Evolutionary conservation across 805 yeast species (phyloP).

Genomic region (Saccharomycopsis vini): DNA sequence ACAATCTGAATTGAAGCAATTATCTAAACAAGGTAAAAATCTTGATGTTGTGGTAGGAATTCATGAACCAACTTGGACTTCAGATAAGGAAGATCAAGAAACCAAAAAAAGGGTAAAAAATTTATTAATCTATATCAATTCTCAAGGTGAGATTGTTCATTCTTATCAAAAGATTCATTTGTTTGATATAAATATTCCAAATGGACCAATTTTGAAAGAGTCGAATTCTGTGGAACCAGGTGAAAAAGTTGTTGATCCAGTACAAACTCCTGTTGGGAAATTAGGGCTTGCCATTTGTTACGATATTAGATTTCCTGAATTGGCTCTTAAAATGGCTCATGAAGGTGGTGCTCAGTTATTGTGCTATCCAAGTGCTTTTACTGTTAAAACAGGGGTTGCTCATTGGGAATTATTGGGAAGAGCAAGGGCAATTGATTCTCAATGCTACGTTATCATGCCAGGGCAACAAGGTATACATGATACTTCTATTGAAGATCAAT

Average conservation of each 20-base stretch:
- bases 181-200: slow-evolving; percentile 76
- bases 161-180: slow-evolving; percentile 81
- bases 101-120: slow-evolving; percentile 48
- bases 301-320: slow-evolving; percentile 82
- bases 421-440: slow-evolving; percentile 84
- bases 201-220: slow-evolving; percentile 77
- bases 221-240: slow-evolving; percentile 82
- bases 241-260: slow-evolving; percentile 38
- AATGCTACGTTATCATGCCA: slow-evolving; percentile 79
- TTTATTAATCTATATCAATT: slow-evolving; percentile 61
- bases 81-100: slow-evolving; percentile 17
- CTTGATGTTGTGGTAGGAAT: slow-evolving; percentile 77
- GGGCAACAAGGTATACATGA: slow-evolving; percentile 80
- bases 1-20: slow-evolving; percentile 35
- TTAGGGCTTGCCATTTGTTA: slow-evolving; percentile 75
- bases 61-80: slow-evolving; percentile 60
- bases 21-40: slow-evolving; percentile 32
- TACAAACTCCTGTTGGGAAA: slow-evolving; percentile 50
- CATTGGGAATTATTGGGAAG: slow-evolving; percentile 81
- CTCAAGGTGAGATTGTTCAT: slow-evolving; percentile 54
- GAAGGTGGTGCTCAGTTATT: slow-evolving; percentile 65
- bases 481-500: slow-evolving; percentile 30
- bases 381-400: slow-evolving; percentile 80
- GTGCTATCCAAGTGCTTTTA: slow-evolving; percentile 88
- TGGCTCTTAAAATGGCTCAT: slow-evolving; percentile 56